phyloP scores from a whole-genome alignment of 1,139 yeast species.

The Geotrichum macrosporum region DNA sequence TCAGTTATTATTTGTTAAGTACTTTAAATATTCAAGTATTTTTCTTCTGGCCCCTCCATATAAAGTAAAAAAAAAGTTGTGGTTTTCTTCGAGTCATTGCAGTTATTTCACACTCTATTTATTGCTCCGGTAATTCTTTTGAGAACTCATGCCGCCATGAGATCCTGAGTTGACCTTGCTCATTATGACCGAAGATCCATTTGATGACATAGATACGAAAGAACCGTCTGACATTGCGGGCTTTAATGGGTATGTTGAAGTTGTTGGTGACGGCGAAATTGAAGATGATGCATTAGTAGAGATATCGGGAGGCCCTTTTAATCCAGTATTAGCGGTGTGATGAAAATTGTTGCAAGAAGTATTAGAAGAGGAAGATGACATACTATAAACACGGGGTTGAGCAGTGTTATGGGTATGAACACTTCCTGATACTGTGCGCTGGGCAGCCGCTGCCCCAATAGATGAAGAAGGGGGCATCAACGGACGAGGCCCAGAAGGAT shows the following conservation, averaged over 20 bases:
- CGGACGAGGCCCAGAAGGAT: constrained; percentile 5
- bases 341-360: not conserved
- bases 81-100: no score
- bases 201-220: not conserved
- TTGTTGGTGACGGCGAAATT: not conserved
- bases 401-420: no score
- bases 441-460: not conserved
- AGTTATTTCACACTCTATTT: no score
- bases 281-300: not conserved
- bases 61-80: no score
- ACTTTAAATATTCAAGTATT: no score
- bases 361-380: no score
- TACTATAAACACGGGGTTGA: no score
- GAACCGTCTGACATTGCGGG: not conserved
- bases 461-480: not conserved
- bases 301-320: not conserved
- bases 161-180: no score
- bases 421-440: not conserved
- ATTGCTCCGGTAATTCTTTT: not conserved
- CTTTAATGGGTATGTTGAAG: not conserved
- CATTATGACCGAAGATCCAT: not conserved
- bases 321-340: not conserved
- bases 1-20: no score
- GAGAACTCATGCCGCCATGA: not conserved
- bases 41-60: no score